Percentiles rank a stretch among this genome's conserved stretches.
Conservation (phyloP, 306 rosid genomes). For the Ochetophila trinervis region DNA sequence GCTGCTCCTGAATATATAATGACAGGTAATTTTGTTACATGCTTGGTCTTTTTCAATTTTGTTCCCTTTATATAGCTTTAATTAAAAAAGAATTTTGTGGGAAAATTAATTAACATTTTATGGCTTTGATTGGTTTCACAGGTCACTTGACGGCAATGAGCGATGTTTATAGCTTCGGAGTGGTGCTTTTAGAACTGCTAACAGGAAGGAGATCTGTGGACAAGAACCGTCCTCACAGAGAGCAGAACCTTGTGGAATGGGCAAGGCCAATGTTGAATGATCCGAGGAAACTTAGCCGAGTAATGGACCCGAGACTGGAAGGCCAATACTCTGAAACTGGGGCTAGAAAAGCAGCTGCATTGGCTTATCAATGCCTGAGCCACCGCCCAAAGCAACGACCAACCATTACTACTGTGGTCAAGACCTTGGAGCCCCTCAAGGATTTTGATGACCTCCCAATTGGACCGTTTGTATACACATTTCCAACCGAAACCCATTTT, state of each 20-base stretch:
- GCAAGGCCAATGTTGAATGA: slow-evolving; percentile 73
- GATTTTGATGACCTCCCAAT: slow-evolving; percentile 62
- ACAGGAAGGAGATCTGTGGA: slow-evolving; percentile 84
- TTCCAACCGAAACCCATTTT: slow-evolving; percentile 32
- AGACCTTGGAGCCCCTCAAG: slow-evolving; percentile 66
- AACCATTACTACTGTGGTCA: slow-evolving; percentile 63
- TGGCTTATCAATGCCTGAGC: slow-evolving; percentile 88
- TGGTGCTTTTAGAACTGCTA: slow-evolving; percentile 66
- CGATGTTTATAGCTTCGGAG: slow-evolving; percentile 94
- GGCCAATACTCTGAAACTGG: slow-evolving; percentile 80
- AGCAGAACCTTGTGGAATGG: slow-evolving; percentile 80
- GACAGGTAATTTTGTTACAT: slow-evolving; percentile 60
- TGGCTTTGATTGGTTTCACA: not conserved
- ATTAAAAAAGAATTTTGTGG: not conserved
- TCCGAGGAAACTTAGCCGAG: slow-evolving; percentile 42
- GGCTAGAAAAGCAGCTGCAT: slow-evolving; percentile 78
- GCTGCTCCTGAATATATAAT: slow-evolving; percentile 95
- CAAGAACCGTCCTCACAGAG: slow-evolving; percentile 58
- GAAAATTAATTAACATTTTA: not conserved
- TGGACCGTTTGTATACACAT: slow-evolving; percentile 72
- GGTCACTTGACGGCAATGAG: slow-evolving; percentile 96
- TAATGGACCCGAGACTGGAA: slow-evolving; percentile 87
- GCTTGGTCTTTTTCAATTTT: not conserved
- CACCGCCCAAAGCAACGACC: slow-evolving; percentile 82
- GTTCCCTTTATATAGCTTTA: not conserved